phyloP scores from a whole-genome alignment of 345 rosid species.

The Ceriops zippeliana region DNA sequence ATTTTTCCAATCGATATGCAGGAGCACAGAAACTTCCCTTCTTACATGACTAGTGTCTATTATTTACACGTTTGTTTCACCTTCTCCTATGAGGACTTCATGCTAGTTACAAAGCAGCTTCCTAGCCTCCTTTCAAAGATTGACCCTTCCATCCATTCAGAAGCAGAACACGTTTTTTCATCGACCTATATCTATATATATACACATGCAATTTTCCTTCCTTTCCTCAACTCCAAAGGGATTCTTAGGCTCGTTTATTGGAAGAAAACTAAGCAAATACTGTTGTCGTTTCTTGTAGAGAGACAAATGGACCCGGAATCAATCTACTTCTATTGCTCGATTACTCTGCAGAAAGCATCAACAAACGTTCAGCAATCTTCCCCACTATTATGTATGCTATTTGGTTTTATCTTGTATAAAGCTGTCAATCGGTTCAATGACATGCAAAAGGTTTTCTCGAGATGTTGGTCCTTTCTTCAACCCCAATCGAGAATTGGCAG shows the following conservation, averaged over 20 bases:
- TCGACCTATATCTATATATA: neutral
- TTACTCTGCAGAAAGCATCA: constrained; percentile 34
- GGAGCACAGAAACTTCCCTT: constrained; percentile 19
- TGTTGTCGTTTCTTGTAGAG: neutral
- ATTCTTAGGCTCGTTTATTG: neutral
- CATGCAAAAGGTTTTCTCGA: constrained; percentile 31
- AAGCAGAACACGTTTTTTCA: neutral
- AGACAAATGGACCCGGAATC: constrained; percentile 1
- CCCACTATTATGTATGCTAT: constrained; percentile 20
- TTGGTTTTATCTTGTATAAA: constrained; percentile 27
- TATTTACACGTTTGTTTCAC: constrained; percentile 12
- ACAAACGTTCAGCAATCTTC: constrained; percentile 17
- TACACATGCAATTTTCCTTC: constrained; percentile 5
- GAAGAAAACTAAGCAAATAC: neutral
- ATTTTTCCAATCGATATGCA: neutral
- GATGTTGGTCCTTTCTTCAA: constrained; percentile 32
- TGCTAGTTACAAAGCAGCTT: constrained; percentile 6
- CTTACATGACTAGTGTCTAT: neutral
- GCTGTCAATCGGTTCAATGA: constrained; percentile 17
- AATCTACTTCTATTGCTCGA: constrained; percentile 9
- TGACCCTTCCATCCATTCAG: constrained; percentile 3
- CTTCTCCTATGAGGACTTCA: constrained; percentile 1
- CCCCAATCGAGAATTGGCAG: constrained; percentile 22
- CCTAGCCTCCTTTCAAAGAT: constrained; percentile 24
- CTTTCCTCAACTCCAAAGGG: constrained; percentile 3